These are phyloP conservation scores for Pulveroboletus ravenelii DNA, from an alignment of 768 basidiomycete species.

Conservation along the genomic window DNA sequence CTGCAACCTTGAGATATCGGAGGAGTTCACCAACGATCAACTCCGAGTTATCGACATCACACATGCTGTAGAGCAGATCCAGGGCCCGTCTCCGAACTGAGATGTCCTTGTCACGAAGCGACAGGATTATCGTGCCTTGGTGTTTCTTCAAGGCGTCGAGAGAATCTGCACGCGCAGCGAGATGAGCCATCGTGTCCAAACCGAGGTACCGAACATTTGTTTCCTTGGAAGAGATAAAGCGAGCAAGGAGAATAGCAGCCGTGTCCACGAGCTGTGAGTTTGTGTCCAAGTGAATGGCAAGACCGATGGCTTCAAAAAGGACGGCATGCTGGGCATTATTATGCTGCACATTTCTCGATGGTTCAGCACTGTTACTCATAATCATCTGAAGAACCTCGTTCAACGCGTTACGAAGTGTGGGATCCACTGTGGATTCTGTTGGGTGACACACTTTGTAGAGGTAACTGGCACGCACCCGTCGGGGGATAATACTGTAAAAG, in stretches of 20 bases:
- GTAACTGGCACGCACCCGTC: constrained; percentile 54
- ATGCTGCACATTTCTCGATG: constrained; percentile 92
- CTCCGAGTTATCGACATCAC: constrained; percentile 95
- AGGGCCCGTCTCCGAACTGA: constrained; percentile 91
- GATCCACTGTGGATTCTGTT: constrained; percentile 60
- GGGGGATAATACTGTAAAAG: constrained; percentile 95
- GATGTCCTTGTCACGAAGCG: constrained; percentile 94
- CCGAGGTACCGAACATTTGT: constrained; percentile 98
- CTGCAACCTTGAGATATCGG: constrained; percentile 91
- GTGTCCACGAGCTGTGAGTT: constrained; percentile 83
- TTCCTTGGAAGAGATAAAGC: constrained; percentile 96
- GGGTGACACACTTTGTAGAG: constrained; percentile 2
- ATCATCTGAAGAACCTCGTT: constrained; percentile 83
- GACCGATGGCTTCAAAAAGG: constrained; percentile 95
- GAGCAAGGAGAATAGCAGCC: constrained; percentile 86
- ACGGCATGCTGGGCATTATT: constrained; percentile 98
- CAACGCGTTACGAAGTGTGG: constrained; percentile 68
- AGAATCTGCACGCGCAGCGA: constrained; percentile 90
- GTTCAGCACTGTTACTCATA: constrained; percentile 88
- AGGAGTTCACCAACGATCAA: constrained; percentile 93
- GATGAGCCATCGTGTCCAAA: constrained; percentile 96
- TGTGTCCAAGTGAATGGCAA: constrained; percentile 93
- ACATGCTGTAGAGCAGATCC: constrained; percentile 98
- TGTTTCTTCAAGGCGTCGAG: constrained; percentile 92
- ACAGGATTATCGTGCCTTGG: constrained; percentile 91